Percentiles rank a stretch among this genome's conserved stretches.
These are phyloP conservation scores for Suillus subluteus DNA, from an alignment of 768 basidiomycete species.

Conservation along the genomic window DNA sequence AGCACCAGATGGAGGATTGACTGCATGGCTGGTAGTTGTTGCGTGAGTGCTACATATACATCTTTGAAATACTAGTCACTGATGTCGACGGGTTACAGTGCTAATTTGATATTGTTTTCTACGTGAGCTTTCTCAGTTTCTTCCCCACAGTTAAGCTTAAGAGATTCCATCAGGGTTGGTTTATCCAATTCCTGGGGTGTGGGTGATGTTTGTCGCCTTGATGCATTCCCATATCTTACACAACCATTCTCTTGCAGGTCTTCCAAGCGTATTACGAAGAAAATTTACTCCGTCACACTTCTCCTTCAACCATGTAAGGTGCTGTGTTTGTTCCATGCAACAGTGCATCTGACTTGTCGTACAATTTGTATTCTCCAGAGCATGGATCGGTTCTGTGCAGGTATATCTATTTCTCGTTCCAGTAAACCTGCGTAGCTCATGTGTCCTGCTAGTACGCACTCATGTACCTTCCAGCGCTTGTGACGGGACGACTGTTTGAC, in stretches of 20 bases:
- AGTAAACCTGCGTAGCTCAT: not conserved
- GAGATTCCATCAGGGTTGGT: conserved; percentile 51
- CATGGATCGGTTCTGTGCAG: conserved; percentile 83
- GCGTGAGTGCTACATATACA: conserved; percentile 24
- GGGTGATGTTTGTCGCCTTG: conserved; percentile 27
- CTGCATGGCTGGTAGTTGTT: conserved; percentile 34
- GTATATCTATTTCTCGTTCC: conserved; percentile 33
- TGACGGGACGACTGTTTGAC: conserved; percentile 74
- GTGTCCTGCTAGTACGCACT: conserved; percentile 55
- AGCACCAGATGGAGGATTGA: conserved; percentile 33
- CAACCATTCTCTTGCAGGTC: conserved; percentile 41
- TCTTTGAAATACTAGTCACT: conserved; percentile 18
- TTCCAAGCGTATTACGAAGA: conserved; percentile 77
- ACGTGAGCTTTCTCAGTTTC: conserved; percentile 3
- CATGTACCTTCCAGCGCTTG: conserved; percentile 61
- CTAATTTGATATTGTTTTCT: conserved; percentile 24
- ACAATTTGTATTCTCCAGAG: conserved; percentile 42
- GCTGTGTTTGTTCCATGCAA: not conserved
- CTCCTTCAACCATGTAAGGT: conserved; percentile 65
- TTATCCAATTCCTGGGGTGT: conserved; percentile 80
- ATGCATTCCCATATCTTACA: not conserved
- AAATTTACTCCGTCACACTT: conserved; percentile 48
- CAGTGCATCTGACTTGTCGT: not conserved
- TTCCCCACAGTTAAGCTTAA: not conserved
- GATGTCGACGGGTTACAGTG: conserved; percentile 43